Evolutionary conservation across 1,284 basidiomycete species (phyloP).

Genomic region (Microstroma glucosiphilum): DNA sequence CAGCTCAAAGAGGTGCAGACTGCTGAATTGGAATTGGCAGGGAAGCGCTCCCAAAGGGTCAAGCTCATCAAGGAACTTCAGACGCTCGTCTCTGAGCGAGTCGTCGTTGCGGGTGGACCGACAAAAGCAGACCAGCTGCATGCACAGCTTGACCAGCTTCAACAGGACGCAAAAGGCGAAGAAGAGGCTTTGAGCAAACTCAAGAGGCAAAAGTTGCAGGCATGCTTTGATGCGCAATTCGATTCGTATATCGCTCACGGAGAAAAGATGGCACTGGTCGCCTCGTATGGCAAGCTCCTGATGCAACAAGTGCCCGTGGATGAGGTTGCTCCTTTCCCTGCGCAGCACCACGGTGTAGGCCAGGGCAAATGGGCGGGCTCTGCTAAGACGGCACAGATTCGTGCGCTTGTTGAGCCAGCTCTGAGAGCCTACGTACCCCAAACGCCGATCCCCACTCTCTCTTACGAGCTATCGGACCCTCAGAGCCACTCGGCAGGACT

Average conservation of each 20-base stretch:
- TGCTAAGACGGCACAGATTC: constrained; percentile 27
- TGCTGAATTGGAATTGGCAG: constrained; percentile 31
- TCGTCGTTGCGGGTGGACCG: constrained; percentile 13
- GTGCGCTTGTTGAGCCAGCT: constrained; percentile 31
- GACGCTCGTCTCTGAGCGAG: constrained; percentile 31
- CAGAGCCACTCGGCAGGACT: neutral
- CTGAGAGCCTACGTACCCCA: constrained; percentile 18
- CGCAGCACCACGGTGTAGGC: constrained; percentile 17
- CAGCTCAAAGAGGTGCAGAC: constrained; percentile 34
- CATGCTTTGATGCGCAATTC: constrained; percentile 20
- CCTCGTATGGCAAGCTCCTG: constrained; percentile 40
- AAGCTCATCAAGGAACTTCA: constrained; percentile 36
- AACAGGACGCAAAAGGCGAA: constrained; percentile 31
- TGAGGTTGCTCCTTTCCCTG: constrained; percentile 19
- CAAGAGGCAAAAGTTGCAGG: constrained; percentile 22
- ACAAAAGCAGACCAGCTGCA: constrained; percentile 22
- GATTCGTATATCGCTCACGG: constrained; percentile 43
- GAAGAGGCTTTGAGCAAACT: constrained; percentile 31
- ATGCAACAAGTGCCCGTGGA: constrained; percentile 22
- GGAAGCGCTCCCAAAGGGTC: constrained; percentile 24
- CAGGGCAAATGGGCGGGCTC: constrained; percentile 33
- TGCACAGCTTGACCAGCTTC: constrained; percentile 23
- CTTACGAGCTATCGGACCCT: neutral
- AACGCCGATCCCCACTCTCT: neutral
- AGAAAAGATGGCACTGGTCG: constrained; percentile 37